Evolutionary conservation across 2,329 filamentous ascomycete genomes (phyloP).

Genomic region (Penicillium sclerotiorum): DNA sequence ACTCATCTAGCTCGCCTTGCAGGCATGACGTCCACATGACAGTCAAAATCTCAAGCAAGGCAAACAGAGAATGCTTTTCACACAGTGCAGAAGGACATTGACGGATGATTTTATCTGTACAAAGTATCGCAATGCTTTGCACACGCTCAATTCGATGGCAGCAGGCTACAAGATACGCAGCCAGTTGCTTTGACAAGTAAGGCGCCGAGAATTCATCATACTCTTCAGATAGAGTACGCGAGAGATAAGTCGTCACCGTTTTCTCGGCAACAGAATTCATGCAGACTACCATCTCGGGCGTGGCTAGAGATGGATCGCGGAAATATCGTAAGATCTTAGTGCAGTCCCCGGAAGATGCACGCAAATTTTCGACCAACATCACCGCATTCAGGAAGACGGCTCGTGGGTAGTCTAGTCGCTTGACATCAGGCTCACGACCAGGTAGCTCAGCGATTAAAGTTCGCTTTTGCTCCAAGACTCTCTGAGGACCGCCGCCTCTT

Average conservation of each 20-base stretch:
- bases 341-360: constrained; percentile 84
- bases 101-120: constrained; percentile 81
- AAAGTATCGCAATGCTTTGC: constrained; percentile 80
- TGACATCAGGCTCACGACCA: constrained; percentile 75
- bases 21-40: constrained; percentile 95
- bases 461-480: constrained; percentile 76
- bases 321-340: constrained; percentile 91
- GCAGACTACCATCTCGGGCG: constrained; percentile 62
- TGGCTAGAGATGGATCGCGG: constrained; percentile 79
- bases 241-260: constrained; percentile 77
- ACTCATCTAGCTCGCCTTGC: constrained; percentile 91
- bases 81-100: constrained; percentile 88
- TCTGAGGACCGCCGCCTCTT: constrained; percentile 76
- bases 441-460: constrained; percentile 74
- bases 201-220: constrained; percentile 84
- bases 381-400: constrained; percentile 90
- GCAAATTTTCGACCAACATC: constrained; percentile 83
- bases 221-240: constrained; percentile 70
- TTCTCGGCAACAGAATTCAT: constrained; percentile 66
- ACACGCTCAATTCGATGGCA: constrained; percentile 93
- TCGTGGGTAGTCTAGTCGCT: constrained; percentile 81
- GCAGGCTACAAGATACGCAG: constrained; percentile 80
- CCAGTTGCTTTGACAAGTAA: constrained; percentile 86
- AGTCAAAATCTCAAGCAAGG: constrained; percentile 85
- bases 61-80: constrained; percentile 86